Evolutionary conservation across 108 stramenopile species (phyloP).

Genomic region (Pseudonitzschia pungens): DNA sequence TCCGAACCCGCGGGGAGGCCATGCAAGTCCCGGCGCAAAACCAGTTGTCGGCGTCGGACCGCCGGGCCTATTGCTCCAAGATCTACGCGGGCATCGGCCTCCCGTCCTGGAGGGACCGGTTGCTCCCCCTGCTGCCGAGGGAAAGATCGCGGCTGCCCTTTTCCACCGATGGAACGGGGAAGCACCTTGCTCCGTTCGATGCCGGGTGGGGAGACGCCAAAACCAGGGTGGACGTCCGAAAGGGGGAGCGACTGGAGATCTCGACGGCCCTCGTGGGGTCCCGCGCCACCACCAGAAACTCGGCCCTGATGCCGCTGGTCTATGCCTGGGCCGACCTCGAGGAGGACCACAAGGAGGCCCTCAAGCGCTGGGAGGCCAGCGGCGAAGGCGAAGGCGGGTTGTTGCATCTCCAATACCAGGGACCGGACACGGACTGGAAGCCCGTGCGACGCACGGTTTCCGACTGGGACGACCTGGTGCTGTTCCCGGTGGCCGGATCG

Average conservation of each 20-base stretch:
- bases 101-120: conserved; percentile 35
- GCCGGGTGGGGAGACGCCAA: conserved; percentile 18
- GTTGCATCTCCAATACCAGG: conserved; percentile 26
- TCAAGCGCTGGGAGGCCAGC: conserved; percentile 4
- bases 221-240: conserved; percentile 17
- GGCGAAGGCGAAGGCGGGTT: neutral
- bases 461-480: conserved; percentile 19
- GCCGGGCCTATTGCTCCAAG: conserved; percentile 35
- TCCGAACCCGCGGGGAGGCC: conserved; percentile 12
- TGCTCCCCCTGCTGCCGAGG: conserved; percentile 24
- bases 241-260: conserved; percentile 32
- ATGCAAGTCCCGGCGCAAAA: neutral
- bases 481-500: conserved; percentile 34
- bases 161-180: neutral
- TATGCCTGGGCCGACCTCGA: conserved; percentile 34
- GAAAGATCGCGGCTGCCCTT: neutral
- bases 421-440: conserved; percentile 6
- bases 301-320: conserved; percentile 22
- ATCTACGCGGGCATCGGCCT: conserved; percentile 29
- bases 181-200: conserved; percentile 21
- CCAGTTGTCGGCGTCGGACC: neutral
- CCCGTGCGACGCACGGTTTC: no score
- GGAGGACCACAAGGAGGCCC: conserved; percentile 3
- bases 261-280: conserved; percentile 30
- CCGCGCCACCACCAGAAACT: neutral